These are phyloP conservation scores for Pezicula neosporulosa DNA, from an alignment of 2,329 filamentous ascomycete species.

Conservation along the genomic window DNA sequence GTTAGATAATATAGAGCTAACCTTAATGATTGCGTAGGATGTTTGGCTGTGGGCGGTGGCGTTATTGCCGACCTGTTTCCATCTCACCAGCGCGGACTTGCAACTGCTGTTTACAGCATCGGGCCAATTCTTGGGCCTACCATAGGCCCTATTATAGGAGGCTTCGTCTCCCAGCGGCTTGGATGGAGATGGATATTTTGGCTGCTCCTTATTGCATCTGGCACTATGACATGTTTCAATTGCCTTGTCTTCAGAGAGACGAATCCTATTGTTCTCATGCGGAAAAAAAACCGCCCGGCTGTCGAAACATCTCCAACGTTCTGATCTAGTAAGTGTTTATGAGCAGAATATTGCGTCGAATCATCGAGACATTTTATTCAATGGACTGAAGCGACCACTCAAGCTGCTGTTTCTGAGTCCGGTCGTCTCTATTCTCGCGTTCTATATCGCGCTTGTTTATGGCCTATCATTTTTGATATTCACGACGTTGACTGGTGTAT, in stretches of 20 bases:
- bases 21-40: background rate
- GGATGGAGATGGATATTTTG: conserved; percentile 44
- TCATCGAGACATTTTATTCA: conserved; percentile 26
- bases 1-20: no score
- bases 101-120: conserved; percentile 30
- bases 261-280: conserved; percentile 47
- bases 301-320: conserved; percentile 38
- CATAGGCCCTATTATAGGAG: conserved; percentile 28
- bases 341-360: conserved; percentile 10
- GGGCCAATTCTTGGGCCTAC: conserved; percentile 26
- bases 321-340: conserved; percentile 35
- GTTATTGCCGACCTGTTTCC: conserved; percentile 43
- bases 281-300: conserved; percentile 43
- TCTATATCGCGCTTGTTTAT: conserved; percentile 51
- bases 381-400: conserved; percentile 46
- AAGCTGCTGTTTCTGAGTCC: conserved; percentile 37
- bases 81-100: conserved; percentile 41
- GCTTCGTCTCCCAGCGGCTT: conserved; percentile 39
- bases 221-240: conserved; percentile 28
- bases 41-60: conserved; percentile 36
- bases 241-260: conserved; percentile 42
- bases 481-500: conserved; percentile 48
- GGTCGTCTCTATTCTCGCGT: conserved; percentile 37
- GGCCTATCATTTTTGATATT: conserved; percentile 51
- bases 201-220: conserved; percentile 46